Conservation (phyloP, 345 rosid genomes). For the Erucastrum elatum region DNA sequence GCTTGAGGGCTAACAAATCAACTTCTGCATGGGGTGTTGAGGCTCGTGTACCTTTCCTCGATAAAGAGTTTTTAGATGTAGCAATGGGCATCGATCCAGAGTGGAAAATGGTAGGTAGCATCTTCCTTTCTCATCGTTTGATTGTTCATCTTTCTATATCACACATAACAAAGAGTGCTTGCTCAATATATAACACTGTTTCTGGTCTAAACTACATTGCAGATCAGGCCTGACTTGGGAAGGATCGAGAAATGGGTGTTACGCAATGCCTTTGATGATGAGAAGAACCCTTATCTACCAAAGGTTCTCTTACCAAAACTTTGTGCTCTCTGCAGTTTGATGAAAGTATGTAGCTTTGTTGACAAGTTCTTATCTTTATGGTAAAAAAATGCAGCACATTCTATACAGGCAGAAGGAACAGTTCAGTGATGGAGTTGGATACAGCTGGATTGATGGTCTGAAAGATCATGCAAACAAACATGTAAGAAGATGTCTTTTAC, state of each 20-base stretch:
- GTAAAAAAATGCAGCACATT: constrained; percentile 52
- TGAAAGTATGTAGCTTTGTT: constrained; percentile 12
- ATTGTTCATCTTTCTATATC: neutral
- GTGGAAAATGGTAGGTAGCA: constrained; percentile 70
- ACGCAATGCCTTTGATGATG: constrained; percentile 85
- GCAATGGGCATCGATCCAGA: constrained; percentile 87
- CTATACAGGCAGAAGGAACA: constrained; percentile 85
- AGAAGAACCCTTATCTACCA: constrained; percentile 68
- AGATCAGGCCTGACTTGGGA: constrained; percentile 72
- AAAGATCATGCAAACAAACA: constrained; percentile 74
- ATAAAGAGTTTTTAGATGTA: constrained; percentile 62
- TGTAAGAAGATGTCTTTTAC: constrained; percentile 39
- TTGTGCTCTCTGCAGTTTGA: neutral
- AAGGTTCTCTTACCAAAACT: constrained; percentile 47
- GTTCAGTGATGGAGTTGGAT: constrained; percentile 89
- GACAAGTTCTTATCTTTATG: constrained; percentile 20
- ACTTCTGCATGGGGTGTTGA: constrained; percentile 94
- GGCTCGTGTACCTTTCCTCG: constrained; percentile 90
- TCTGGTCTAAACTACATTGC: constrained; percentile 23
- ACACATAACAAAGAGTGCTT: neutral
- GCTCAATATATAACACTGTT: neutral
- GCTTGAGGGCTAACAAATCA: constrained; percentile 84
- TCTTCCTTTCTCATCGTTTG: constrained; percentile 1
- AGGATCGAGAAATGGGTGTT: constrained; percentile 87
- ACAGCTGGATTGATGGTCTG: constrained; percentile 85